Conservation (phyloP, 345 rosid species). For the Cardamine occulta region DNA sequence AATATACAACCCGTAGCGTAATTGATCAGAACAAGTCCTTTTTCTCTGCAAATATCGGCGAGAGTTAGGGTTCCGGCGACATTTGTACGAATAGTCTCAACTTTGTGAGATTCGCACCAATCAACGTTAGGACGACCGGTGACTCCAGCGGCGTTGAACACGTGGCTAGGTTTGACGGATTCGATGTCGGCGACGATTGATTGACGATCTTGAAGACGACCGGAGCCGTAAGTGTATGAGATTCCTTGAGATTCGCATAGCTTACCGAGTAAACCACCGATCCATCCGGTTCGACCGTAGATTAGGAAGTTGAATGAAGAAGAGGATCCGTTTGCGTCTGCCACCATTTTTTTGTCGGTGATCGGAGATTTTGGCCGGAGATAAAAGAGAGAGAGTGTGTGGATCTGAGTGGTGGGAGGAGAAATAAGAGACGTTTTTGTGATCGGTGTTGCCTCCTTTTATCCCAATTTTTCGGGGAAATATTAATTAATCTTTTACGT, state of each 20-base stretch:
- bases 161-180: slow-evolving; percentile 70
- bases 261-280: slow-evolving; percentile 84
- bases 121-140: slow-evolving; percentile 94
- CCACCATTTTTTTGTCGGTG: slow-evolving; percentile 54
- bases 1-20: slow-evolving; percentile 93
- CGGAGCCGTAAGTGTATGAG: slow-evolving; percentile 69
- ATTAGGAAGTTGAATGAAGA: slow-evolving; percentile 69
- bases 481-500: background rate
- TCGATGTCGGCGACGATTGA: slow-evolving; percentile 71
- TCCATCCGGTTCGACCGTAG: slow-evolving; percentile 94
- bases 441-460: slow-evolving; percentile 37
- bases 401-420: slow-evolving; percentile 30
- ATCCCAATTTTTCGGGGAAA: slow-evolving; percentile 28
- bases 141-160: slow-evolving; percentile 94
- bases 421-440: slow-evolving; percentile 13
- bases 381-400: background rate
- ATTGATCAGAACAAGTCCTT: slow-evolving; percentile 68
- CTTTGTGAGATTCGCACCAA: slow-evolving; percentile 95
- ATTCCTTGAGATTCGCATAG: slow-evolving; percentile 71
- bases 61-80: slow-evolving; percentile 86
- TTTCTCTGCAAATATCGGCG: slow-evolving; percentile 82
- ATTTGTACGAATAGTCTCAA: slow-evolving; percentile 86
- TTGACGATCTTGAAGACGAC: slow-evolving; percentile 78
- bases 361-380: slow-evolving; percentile 3
- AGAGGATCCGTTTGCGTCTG: slow-evolving; percentile 56